Evolutionary conservation across 2,329 filamentous ascomycete genomes (phyloP).

Genomic region (Dactylellina cionopaga): DNA sequence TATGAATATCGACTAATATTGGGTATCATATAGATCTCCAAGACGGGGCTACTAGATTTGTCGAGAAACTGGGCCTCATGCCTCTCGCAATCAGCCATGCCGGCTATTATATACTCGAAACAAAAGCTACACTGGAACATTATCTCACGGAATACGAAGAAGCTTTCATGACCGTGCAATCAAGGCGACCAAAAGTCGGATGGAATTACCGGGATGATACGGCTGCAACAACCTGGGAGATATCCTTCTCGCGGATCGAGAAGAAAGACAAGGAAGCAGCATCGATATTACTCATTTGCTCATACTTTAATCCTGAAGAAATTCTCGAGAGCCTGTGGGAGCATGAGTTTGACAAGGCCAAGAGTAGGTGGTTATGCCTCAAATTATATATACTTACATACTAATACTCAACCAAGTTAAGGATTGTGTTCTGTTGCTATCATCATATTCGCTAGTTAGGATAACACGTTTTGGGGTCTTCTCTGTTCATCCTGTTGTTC

Average conservation of each 20-base stretch:
- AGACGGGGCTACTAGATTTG: not conserved
- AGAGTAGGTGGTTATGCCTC: conserved; percentile 5
- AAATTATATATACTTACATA: conserved; percentile 1
- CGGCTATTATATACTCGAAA: conserved; percentile 20
- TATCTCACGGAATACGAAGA: conserved; percentile 23
- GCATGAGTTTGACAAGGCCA: not conserved
- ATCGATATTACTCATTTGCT: conserved; percentile 49
- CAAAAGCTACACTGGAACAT: conserved; percentile 25
- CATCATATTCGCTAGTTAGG: no score
- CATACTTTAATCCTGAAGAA: conserved; percentile 52
- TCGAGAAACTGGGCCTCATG: conserved; percentile 31
- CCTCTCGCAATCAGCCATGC: no score
- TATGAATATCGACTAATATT: not conserved
- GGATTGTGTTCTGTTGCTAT: conserved; percentile 19
- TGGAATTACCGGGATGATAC: no score
- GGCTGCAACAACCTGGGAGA: no score
- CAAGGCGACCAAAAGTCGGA: no score
- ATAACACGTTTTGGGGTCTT: no score
- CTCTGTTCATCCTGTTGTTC: no score
- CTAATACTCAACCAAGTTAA: conserved; percentile 11
- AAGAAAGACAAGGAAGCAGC: conserved; percentile 32
- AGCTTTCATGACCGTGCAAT: no score
- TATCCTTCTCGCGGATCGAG: conserved; percentile 52
- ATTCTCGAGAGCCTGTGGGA: conserved; percentile 48
- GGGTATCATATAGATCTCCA: not conserved